Evolutionary conservation across 768 basidiomycete species (phyloP).

Genomic region (Hydnum rufescens): DNA sequence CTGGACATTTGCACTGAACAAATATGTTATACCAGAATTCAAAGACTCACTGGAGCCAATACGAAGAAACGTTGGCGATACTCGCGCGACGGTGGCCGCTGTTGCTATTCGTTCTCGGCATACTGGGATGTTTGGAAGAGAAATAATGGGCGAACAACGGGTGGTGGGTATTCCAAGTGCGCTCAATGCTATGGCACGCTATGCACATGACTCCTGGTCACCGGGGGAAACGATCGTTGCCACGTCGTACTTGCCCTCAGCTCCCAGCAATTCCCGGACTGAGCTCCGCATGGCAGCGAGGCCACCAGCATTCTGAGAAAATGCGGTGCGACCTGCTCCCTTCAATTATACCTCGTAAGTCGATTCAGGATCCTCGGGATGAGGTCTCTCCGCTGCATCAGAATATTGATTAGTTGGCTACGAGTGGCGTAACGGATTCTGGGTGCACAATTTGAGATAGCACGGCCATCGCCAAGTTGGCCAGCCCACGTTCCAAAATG

Average conservation of each 20-base stretch:
- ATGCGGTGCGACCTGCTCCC: conserved; percentile 85
- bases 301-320: conserved; percentile 81
- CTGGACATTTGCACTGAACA: no score
- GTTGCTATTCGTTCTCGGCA: conserved; percentile 49
- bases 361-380: conserved; percentile 33
- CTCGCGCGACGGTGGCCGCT: conserved; percentile 54
- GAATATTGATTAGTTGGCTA: conserved; percentile 1
- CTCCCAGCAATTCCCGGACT: conserved; percentile 81
- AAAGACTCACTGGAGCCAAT: conserved; percentile 82
- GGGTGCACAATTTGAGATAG: conserved; percentile 64
- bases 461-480: conserved; percentile 89
- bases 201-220: no score
- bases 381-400: conserved; percentile 50
- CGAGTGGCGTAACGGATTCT: not conserved
- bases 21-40: conserved; percentile 43
- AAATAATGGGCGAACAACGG: conserved; percentile 61
- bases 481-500: conserved; percentile 84
- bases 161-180: conserved; percentile 80
- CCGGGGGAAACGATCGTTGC: not conserved
- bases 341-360: conserved; percentile 84
- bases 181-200: conserved; percentile 37
- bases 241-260: conserved; percentile 50
- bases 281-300: conserved; percentile 89
- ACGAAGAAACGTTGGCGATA: conserved; percentile 80
- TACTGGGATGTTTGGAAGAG: conserved; percentile 54